A percentile compares a stretch with the other conserved stretches of the same genome.
phyloP scores from a whole-genome alignment of 768 basidiomycete species.

The Hortiboletus flavorubellus region DNA sequence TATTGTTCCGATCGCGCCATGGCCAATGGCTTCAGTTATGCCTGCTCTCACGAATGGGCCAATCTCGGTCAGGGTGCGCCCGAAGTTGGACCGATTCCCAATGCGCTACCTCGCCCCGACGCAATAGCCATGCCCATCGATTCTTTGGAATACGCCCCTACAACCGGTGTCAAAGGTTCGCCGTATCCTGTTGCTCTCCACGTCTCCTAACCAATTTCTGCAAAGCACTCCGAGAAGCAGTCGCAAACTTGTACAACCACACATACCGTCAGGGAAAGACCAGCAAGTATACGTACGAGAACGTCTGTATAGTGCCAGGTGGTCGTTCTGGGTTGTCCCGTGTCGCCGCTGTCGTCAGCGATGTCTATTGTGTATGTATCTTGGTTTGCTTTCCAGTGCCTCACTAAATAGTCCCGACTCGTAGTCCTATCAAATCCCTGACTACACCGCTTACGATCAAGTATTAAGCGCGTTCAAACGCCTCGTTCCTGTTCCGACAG shows the following conservation, averaged over 20 bases:
- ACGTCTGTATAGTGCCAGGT: conserved; percentile 93
- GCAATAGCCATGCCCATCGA: conserved; percentile 65
- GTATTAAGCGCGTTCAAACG: conserved; percentile 83
- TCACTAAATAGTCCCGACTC: background rate
- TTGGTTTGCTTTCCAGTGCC: background rate
- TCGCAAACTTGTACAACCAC: conserved; percentile 85
- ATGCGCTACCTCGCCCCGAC: conserved; percentile 62
- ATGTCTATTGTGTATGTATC: conserved; percentile 71
- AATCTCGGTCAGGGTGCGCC: conserved; percentile 93
- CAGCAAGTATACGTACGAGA: conserved; percentile 88
- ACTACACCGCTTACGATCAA: conserved; percentile 89
- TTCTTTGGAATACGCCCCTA: conserved; percentile 87
- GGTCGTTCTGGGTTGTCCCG: conserved; percentile 88
- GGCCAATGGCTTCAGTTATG: conserved; percentile 88
- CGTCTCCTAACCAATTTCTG: conserved; percentile 2
- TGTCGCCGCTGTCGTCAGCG: conserved; percentile 87
- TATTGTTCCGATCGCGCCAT: conserved; percentile 95
- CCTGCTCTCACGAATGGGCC: conserved; percentile 76
- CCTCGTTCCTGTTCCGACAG: conserved; percentile 87
- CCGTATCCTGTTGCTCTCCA: background rate
- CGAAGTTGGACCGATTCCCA: conserved; percentile 81
- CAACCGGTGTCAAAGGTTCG: conserved; percentile 82
- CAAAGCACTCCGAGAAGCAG: conserved; percentile 78
- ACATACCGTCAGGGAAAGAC: conserved; percentile 79
- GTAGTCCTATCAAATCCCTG: conserved; percentile 86